Percentiles rank a stretch among this genome's conserved stretches.
These are phyloP conservation scores for Pythium myriotylum DNA, from an alignment of 352 stramenopile genomes.

Conservation along the genomic window DNA sequence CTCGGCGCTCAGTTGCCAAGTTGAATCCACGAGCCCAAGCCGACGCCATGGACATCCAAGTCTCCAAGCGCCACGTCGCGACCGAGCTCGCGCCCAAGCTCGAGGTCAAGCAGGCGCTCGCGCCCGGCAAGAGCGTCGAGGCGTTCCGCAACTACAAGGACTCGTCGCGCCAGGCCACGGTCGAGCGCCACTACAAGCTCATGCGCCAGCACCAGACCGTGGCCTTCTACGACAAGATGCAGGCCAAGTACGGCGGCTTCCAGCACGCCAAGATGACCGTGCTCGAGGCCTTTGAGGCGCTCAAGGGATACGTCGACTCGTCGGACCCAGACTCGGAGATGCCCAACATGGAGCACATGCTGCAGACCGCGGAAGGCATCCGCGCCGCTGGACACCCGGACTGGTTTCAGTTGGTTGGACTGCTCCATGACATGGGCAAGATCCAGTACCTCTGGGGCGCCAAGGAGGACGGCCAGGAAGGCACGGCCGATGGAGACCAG, in stretches of 20 bases:
- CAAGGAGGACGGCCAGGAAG: slow-evolving; percentile 85
- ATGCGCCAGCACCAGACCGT: slow-evolving; percentile 80
- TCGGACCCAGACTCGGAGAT: slow-evolving; percentile 91
- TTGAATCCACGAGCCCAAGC: background rate
- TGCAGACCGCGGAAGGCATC: slow-evolving; percentile 95
- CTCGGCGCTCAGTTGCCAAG: slow-evolving; percentile 10
- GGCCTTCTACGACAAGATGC: slow-evolving; percentile 73
- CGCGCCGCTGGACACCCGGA: slow-evolving; percentile 88
- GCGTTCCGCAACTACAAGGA: slow-evolving; percentile 85
- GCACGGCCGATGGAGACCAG: slow-evolving; percentile 85
- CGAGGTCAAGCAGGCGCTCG: slow-evolving; percentile 39
- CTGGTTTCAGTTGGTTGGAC: slow-evolving; percentile 91
- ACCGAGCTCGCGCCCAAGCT: slow-evolving; percentile 14
- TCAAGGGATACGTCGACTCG: slow-evolving; percentile 93
- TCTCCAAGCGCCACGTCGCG: slow-evolving; percentile 23
- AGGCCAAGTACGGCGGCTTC: slow-evolving; percentile 73
- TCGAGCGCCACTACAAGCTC: slow-evolving; percentile 78
- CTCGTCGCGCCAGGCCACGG: slow-evolving; percentile 59
- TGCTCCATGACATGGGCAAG: slow-evolving; percentile 95
- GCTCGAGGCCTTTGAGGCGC: slow-evolving; percentile 87
- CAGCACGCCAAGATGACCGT: slow-evolving; percentile 88
- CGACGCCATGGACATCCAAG: slow-evolving; percentile 27
- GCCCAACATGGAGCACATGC: slow-evolving; percentile 92
- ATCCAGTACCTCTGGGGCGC: slow-evolving; percentile 94
- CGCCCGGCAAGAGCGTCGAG: slow-evolving; percentile 61